Percentiles rank a stretch among this genome's conserved stretches.
Conservation (phyloP, 164 flowering plant genomes). For the Vitis labrusca region DNA sequence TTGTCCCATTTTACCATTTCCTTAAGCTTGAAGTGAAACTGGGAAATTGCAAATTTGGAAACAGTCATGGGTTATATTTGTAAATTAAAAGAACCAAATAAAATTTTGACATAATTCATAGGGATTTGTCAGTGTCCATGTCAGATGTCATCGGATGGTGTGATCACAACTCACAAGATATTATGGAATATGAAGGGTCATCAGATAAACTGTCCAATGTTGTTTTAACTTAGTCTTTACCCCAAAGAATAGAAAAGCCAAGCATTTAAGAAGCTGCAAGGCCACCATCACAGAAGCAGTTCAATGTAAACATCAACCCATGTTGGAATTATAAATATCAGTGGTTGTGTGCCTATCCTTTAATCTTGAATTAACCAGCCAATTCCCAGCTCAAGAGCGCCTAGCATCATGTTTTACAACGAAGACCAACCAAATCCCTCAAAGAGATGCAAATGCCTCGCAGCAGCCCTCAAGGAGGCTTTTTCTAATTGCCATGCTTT, state of each 20-base stretch:
- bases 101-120: background rate
- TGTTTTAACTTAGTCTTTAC: slow-evolving; percentile 46
- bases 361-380: background rate
- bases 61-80: background rate
- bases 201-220: slow-evolving; percentile 7
- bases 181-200: background rate
- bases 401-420: slow-evolving; percentile 18
- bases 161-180: background rate
- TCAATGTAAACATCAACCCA: slow-evolving; percentile 8
- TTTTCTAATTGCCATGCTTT: slow-evolving; percentile 41
- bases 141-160: background rate
- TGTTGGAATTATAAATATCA: background rate
- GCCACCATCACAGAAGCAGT: slow-evolving; percentile 41
- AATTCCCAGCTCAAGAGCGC: slow-evolving; percentile 27
- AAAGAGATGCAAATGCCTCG: slow-evolving; percentile 39
- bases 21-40: slow-evolving; percentile 46
- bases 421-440: slow-evolving; percentile 39
- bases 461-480: slow-evolving; percentile 43
- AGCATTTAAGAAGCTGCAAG: slow-evolving; percentile 32
- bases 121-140: slow-evolving; percentile 2
- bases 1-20: slow-evolving; percentile 26
- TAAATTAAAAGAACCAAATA: background rate
- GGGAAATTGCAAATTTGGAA: slow-evolving; percentile 16
- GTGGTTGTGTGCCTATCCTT: background rate
- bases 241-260: slow-evolving; percentile 40